These are phyloP conservation scores for Elymus sibiricus DNA, from an alignment of 176 grass and related monocot species.

Conservation along the genomic window DNA sequence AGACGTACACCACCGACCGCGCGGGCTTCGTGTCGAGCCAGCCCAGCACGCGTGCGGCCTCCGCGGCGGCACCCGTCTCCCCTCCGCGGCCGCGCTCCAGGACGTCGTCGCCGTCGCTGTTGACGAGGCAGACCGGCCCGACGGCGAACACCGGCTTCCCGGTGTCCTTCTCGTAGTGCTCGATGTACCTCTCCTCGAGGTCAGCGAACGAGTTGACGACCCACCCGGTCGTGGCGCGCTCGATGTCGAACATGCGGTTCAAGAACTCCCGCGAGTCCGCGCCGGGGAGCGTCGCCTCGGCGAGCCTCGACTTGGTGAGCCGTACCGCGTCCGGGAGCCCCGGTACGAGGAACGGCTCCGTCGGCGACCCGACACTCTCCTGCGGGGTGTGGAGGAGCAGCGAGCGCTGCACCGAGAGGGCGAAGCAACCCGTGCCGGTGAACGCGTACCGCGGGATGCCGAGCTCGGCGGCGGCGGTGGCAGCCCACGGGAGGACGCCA, in stretches of 20 bases:
- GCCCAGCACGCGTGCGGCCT: slow-evolving; percentile 27
- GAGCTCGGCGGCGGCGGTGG: slow-evolving; percentile 40
- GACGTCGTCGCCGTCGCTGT: slow-evolving; percentile 30
- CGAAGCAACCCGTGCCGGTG: slow-evolving; percentile 61
- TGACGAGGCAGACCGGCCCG: slow-evolving; percentile 52
- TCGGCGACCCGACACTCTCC: slow-evolving; percentile 14
- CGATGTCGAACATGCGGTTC: slow-evolving; percentile 39
- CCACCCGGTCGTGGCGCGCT: slow-evolving; percentile 54
- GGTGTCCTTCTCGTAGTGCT: slow-evolving; percentile 62
- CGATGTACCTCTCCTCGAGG: slow-evolving; percentile 51
- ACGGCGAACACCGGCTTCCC: slow-evolving; percentile 55
- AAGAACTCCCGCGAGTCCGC: slow-evolving; percentile 41
- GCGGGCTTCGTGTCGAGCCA: slow-evolving; percentile 55
- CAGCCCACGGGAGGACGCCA: slow-evolving; percentile 59
- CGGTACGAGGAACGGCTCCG: slow-evolving; percentile 48
- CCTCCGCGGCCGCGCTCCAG: slow-evolving; percentile 41
- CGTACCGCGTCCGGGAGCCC: slow-evolving; percentile 44
- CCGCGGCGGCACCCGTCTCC: neutral
- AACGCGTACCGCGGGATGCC: slow-evolving; percentile 59
- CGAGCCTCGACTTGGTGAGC: slow-evolving; percentile 49
- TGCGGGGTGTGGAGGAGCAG: slow-evolving; percentile 47
- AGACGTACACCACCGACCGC: slow-evolving; percentile 69
- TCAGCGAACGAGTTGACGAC: slow-evolving; percentile 61
- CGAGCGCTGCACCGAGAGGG: slow-evolving; percentile 46
- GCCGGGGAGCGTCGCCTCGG: slow-evolving; percentile 54